Conservation (phyloP, 1,284 basidiomycete genomes). For the Butyriboletus pseudospeciosus region DNA sequence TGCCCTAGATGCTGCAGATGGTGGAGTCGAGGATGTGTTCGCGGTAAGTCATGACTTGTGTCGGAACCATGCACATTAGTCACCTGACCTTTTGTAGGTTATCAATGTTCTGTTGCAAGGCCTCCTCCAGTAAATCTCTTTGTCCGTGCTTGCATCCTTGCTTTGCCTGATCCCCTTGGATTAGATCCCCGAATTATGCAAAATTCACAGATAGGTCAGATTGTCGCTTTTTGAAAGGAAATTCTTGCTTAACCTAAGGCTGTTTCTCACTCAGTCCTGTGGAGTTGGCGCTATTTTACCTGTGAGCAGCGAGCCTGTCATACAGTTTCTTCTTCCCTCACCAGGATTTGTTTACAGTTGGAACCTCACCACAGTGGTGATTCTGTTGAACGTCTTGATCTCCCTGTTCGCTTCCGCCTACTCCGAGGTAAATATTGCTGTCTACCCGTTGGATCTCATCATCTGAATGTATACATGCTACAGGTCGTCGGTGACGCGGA, state of each 20-base stretch:
- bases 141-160: neutral
- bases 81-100: slow-evolving; percentile 40
- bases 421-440: slow-evolving; percentile 62
- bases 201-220: slow-evolving; percentile 53
- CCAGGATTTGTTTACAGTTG: slow-evolving; percentile 46
- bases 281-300: slow-evolving; percentile 76
- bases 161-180: slow-evolving; percentile 1
- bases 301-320: slow-evolving; percentile 43
- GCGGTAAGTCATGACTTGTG: slow-evolving; percentile 34
- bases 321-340: slow-evolving; percentile 4
- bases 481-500: slow-evolving; percentile 61
- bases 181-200: slow-evolving; percentile 75
- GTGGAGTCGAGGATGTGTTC: slow-evolving; percentile 54
- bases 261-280: slow-evolving; percentile 45
- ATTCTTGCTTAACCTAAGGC: slow-evolving; percentile 12
- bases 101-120: slow-evolving; percentile 77
- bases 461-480: neutral
- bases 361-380: slow-evolving; percentile 82
- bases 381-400: slow-evolving; percentile 91
- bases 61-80: neutral
- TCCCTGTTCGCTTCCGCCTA: slow-evolving; percentile 92
- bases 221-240: neutral
- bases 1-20: slow-evolving; percentile 89
- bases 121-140: slow-evolving; percentile 60
- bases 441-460: neutral